Percentiles rank a stretch among this genome's conserved stretches.
Evolutionary conservation across 371 early-diverging fungal genomes (phyloP).

Genomic region (Lichtheimia corymbifera): DNA sequence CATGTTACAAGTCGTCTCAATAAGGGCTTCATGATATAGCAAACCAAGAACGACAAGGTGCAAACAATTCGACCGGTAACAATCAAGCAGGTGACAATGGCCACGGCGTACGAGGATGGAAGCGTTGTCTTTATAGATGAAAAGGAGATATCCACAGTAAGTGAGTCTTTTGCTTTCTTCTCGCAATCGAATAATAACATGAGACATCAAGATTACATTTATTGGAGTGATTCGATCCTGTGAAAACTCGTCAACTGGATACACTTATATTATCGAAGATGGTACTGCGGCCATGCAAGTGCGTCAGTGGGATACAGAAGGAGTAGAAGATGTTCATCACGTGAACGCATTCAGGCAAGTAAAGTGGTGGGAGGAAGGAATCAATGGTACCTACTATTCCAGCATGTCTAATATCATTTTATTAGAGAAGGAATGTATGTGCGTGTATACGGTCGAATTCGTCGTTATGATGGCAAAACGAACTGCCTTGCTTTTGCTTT

Average conservation of each 20-base stretch:
- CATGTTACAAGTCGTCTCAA: too few species aligned
- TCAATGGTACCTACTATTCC: too few species aligned
- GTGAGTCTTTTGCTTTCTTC: background rate
- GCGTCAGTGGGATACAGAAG: conserved; percentile 48
- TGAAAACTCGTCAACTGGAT: conserved; percentile 51
- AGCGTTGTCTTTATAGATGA: conserved; percentile 62
- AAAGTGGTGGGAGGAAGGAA: too few species aligned
- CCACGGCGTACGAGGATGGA: conserved; percentile 49
- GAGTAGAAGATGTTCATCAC: too few species aligned
- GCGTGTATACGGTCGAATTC: conserved; percentile 66
- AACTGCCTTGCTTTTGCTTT: conserved; percentile 54
- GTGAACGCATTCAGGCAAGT: too few species aligned
- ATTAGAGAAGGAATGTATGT: conserved; percentile 63
- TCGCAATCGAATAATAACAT: background rate
- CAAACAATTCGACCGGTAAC: conserved; percentile 72
- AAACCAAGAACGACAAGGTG: too few species aligned
- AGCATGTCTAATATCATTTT: too few species aligned
- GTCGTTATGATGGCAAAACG: conserved; percentile 57
- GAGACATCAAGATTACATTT: conserved; percentile 49
- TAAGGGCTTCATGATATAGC: too few species aligned
- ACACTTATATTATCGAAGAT: conserved; percentile 73
- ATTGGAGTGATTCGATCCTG: conserved; percentile 67
- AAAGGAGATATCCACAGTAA: conserved; percentile 42
- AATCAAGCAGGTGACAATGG: conserved; percentile 64
- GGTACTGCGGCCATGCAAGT: conserved; percentile 79